Conservation (phyloP, 2,329 filamentous ascomycete species). For the Botrytis fabae region DNA sequence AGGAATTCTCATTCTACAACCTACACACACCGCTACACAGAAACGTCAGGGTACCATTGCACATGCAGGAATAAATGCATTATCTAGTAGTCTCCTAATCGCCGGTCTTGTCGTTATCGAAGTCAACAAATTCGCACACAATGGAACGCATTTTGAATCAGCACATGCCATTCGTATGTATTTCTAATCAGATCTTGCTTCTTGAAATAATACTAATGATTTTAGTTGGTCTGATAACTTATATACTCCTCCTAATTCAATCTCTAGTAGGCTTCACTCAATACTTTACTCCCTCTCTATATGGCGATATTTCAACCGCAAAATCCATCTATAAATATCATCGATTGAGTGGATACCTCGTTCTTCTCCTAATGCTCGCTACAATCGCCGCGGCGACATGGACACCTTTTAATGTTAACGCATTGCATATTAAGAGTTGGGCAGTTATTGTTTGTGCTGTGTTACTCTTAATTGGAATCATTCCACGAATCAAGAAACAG, state of each 20-base stretch:
- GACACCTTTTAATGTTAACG: slow-evolving; percentile 70
- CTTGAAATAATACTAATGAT: neutral
- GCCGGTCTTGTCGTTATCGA: slow-evolving; percentile 72
- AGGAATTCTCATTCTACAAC: slow-evolving; percentile 82
- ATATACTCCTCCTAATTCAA: slow-evolving; percentile 69
- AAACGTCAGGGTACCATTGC: slow-evolving; percentile 61
- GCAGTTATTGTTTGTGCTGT: slow-evolving; percentile 65
- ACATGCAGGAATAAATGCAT: slow-evolving; percentile 70
- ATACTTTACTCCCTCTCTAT: slow-evolving; percentile 72
- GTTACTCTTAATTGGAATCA: slow-evolving; percentile 68
- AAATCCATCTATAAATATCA: slow-evolving; percentile 92
- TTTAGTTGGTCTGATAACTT: slow-evolving; percentile 66
- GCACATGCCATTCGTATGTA: slow-evolving; percentile 64
- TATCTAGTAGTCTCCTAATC: slow-evolving; percentile 54
- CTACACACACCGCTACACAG: slow-evolving; percentile 74
- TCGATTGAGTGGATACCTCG: slow-evolving; percentile 71
- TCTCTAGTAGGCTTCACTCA: slow-evolving; percentile 79
- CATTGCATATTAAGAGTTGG: slow-evolving; percentile 75
- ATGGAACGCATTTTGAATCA: slow-evolving; percentile 73
- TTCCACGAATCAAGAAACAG: slow-evolving; percentile 75
- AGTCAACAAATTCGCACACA: slow-evolving; percentile 75
- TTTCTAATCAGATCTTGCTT: neutral
- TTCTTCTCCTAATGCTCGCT: slow-evolving; percentile 68
- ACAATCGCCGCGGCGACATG: slow-evolving; percentile 74
- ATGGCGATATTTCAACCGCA: slow-evolving; percentile 76